Base-by-base conservation (phyloP, 371 early-diverging fungal species). In the Apophysomyces variabilis region DNA sequence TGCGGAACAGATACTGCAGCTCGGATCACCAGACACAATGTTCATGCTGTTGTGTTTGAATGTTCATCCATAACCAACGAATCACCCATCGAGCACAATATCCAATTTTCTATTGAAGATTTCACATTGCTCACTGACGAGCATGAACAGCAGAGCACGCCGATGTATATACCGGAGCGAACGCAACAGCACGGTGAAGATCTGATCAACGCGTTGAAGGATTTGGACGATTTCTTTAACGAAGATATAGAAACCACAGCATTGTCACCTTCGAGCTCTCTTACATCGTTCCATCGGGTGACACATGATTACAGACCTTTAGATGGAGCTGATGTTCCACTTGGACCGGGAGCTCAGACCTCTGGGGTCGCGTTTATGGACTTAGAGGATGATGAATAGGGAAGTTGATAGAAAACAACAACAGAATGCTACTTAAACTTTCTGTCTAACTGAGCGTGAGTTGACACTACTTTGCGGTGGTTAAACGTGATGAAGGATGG, bases 401-500 rank as follows among this genome's bases (percentile, higher is more conserved):
- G 39, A 57, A 43, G 39, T 26, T 26, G 57, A 57, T 32, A 18
- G 35, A 47, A 37, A 41, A 41, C 46, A 58, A 44, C 13, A 66
- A 38, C 39, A 41, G 50, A 37, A 41, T 21, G 21, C 54, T 50
- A 50, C 32, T 50, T 79, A 38, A 73, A 47, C 41, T 72, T 67
- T 65, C 78, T 69, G 32, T 74, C 67, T 67, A 74, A 60, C 36
- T 76, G 73, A 61, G 75, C 70, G 36, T 72, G 71, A 3, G 75
- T 70, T n/a, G 82, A 81, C 1, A 60, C 62, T 7, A 77, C 62
- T 63, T 74, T 67, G 12, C 89, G 82, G 74, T 88, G 87, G 71
- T 89, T 82, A 65, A 89, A 89, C 37, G 84, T 74, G 32, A 85
- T 78, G 75, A 89, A 89, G 0, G 87, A 87, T 47, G 87, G 87